Evolutionary conservation across 2,329 filamentous ascomycete species (phyloP), one percentile per base, ranked within the genome.

Genomic region (Colletotrichum navitas): DNA sequence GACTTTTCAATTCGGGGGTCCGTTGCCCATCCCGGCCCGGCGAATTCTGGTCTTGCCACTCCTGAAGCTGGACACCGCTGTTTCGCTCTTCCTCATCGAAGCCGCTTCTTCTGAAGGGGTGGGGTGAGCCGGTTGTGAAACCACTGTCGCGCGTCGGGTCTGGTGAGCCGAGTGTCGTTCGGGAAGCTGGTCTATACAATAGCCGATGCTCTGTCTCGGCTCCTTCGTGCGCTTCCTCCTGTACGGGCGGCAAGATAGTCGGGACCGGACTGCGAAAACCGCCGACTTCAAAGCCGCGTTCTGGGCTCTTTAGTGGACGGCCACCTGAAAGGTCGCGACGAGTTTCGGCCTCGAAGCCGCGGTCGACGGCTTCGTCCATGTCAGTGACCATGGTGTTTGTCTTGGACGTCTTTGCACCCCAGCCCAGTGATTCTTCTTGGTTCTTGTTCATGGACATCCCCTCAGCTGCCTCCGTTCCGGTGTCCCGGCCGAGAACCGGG

Each of bases 61-160:
- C 86, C 29, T 83, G 84, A 54, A 89, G 80, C 74, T 89, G 86
- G 39, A 90, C 85, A 34, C 87, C 88, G 78, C 89, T 90, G 75
- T 91, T 88, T 54, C 86, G 84, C 60, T 82, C 80, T 39, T 79
- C 76, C 39, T 82, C 78, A 16, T 79, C 78, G 18, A 78, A 73
- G 1, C 76, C 68, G 62, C 78, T 78, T 73, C 79, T 83, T 66
- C 78, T 79, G 63, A 80, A 79, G 49, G 81, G 78, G 52, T 80
- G 80, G 18, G 87, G 83, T 2, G 86, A 85, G 56, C 83, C 85
- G 6, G 83, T 78, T 32, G 81, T 80, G 73, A 87, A 83, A 0
- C 84, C 86, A 72, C 86, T 88, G 74, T 89, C 87, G 52, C 86
- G 80, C 74, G 85, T 86, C 43, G 77, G 66, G 18, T 86, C 83